Conservation (phyloP, 208 protist genomes). For the Acanthamoeba comandoni region DNA sequence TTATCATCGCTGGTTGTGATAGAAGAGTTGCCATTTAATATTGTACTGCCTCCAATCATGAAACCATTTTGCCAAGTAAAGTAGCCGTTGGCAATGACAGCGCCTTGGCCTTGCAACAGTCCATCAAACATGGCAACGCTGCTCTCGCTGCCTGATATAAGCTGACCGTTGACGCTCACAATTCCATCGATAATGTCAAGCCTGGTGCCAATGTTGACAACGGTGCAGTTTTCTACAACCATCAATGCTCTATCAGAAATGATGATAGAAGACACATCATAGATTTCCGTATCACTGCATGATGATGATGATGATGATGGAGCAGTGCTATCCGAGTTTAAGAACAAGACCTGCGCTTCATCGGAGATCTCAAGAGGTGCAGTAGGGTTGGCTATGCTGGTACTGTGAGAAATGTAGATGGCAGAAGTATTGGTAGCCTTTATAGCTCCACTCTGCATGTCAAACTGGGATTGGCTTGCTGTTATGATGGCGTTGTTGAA, state of each 20-base stretch:
- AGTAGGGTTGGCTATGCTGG: background rate
- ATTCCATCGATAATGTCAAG: conserved; percentile 20
- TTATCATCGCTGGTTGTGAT: conserved; percentile 12
- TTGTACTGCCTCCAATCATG: conserved; percentile 20
- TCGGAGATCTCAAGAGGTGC: background rate
- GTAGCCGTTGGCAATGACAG: conserved; percentile 23
- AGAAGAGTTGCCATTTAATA: conserved; percentile 5
- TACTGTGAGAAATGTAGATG: background rate
- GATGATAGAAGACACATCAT: background rate
- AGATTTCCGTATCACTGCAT: background rate
- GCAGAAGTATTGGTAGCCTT: conserved; percentile 15
- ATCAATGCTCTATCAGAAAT: conserved; percentile 6
- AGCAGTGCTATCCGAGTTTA: background rate
- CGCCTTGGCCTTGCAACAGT: conserved; percentile 14
- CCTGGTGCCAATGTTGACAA: conserved; percentile 16
- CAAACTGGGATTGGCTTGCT: background rate
- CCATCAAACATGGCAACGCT: conserved; percentile 9
- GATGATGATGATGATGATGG: background rate
- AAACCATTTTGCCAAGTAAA: conserved; percentile 23
- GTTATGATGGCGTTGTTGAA: background rate
- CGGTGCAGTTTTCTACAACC: conserved; percentile 21
- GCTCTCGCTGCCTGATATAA: background rate
- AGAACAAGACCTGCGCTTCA: background rate
- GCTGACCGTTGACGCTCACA: conserved; percentile 34
- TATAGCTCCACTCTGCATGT: conserved; percentile 19